Percentiles rank a stretch among this genome's conserved stretches.
phyloP scores from a whole-genome alignment of 169 alveolate genomes.

The Plasmodium chabaudi region DNA sequence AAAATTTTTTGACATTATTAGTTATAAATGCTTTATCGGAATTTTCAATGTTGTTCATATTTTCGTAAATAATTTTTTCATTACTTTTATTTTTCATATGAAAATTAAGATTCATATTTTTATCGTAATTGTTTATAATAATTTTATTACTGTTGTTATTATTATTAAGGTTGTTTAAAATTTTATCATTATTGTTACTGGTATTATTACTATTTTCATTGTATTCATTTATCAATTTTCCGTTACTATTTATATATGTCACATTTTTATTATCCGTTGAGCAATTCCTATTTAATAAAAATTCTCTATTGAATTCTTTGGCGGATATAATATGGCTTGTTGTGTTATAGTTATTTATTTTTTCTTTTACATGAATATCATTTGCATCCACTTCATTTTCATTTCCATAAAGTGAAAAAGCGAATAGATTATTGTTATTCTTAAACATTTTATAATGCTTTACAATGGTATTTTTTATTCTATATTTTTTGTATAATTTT shows the following conservation, averaged over 20 bases:
- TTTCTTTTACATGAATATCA: neutral
- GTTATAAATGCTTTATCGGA: neutral
- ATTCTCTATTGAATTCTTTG: neutral
- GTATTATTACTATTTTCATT: neutral
- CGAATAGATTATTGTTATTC: neutral
- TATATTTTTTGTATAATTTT: neutral
- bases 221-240: neutral
- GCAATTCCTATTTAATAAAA: neutral
- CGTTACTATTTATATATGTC: neutral
- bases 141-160: neutral
- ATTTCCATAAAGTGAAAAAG: neutral
- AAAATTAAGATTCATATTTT: neutral
- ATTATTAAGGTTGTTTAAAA: neutral
- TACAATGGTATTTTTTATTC: neutral
- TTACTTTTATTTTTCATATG: neutral
- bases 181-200: neutral
- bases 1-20: conserved; percentile 1
- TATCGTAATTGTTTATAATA: neutral
- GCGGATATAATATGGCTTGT: neutral
- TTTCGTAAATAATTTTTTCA: neutral
- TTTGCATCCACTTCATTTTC: neutral
- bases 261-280: neutral
- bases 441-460: conserved; percentile 5
- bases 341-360: neutral
- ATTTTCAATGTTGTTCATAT: neutral